phyloP scores from a whole-genome alignment of 352 stramenopile species.

The Phytophthora europaea region DNA sequence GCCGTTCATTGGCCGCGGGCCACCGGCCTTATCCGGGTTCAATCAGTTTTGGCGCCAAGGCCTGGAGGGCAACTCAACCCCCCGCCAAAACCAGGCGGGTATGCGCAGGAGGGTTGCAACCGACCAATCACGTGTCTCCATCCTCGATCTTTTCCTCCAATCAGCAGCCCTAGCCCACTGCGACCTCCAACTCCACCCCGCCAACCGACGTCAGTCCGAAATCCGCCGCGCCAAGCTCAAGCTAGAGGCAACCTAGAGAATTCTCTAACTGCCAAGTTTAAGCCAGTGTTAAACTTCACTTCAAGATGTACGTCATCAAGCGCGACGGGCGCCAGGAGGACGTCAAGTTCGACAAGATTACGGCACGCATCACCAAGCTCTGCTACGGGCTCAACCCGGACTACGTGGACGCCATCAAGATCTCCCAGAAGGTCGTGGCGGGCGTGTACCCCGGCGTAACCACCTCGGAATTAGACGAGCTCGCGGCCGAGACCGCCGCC shows the following conservation, averaged over 20 bases:
- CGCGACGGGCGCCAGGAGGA: constrained; percentile 93
- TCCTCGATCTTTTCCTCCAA: constrained; percentile 21
- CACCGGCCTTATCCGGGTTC: neutral
- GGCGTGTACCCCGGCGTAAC: constrained; percentile 99
- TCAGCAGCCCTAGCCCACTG: constrained; percentile 2
- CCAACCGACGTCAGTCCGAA: constrained; percentile 26
- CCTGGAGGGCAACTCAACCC: neutral
- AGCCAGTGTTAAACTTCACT: neutral
- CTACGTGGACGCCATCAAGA: constrained; percentile 97
- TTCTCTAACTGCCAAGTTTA: constrained; percentile 3
- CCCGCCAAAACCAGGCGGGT: constrained; percentile 25
- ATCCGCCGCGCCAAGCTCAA: constrained; percentile 20
- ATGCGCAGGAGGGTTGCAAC: constrained; percentile 13
- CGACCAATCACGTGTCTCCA: constrained; percentile 11
- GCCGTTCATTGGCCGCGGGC: neutral
- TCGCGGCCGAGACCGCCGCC: constrained; percentile 98
- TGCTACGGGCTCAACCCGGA: constrained; percentile 98
- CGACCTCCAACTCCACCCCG: neutral
- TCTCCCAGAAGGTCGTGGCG: constrained; percentile 99
- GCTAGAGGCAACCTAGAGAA: neutral
- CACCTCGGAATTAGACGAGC: constrained; percentile 98
- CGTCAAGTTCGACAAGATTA: constrained; percentile 99
- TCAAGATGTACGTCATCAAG: constrained; percentile 95
- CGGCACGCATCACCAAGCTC: constrained; percentile 97
- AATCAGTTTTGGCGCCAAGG: constrained; percentile 25